Conservation (phyloP, 768 basidiomycete species). For the Lepiota brunneoincarnata region DNA sequence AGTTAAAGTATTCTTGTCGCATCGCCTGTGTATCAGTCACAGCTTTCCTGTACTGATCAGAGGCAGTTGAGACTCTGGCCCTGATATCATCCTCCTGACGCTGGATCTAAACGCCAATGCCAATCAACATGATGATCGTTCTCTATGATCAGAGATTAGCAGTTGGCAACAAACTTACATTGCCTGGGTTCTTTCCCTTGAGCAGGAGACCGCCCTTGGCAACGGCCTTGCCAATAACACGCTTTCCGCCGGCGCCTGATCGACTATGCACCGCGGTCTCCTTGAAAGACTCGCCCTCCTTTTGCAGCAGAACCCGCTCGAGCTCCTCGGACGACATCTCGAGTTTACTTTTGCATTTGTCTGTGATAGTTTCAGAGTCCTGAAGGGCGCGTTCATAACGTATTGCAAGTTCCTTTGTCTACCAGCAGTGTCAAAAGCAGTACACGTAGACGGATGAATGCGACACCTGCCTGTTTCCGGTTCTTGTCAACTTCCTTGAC, state of each 20-base stretch:
- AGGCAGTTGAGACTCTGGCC: conserved; percentile 76
- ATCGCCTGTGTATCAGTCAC: conserved; percentile 86
- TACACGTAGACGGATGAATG: background rate
- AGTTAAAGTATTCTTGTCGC: conserved; percentile 97
- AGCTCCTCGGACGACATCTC: conserved; percentile 92
- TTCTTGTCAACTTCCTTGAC: conserved; percentile 94
- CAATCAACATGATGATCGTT: conserved; percentile 3
- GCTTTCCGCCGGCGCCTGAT: conserved; percentile 64
- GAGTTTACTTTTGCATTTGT: conserved; percentile 84
- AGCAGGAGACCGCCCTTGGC: conserved; percentile 86
- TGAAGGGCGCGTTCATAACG: conserved; percentile 86
- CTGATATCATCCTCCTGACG: conserved; percentile 95
- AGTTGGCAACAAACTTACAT: conserved; percentile 41
- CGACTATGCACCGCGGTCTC: conserved; percentile 73
- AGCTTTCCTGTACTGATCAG: conserved; percentile 88
- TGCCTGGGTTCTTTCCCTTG: conserved; percentile 91
- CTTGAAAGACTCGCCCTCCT: conserved; percentile 91
- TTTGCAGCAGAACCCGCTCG: conserved; percentile 87
- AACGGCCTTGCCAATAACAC: conserved; percentile 87
- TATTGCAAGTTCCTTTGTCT: conserved; percentile 90
- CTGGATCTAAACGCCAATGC: conserved; percentile 54
- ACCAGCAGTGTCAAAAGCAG: background rate
- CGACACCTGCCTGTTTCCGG: conserved; percentile 69
- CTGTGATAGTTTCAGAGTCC: conserved; percentile 83
- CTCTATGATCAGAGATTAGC: background rate